Percentiles rank a stretch among this genome's conserved stretches.
phyloP scores from a whole-genome alignment of 768 basidiomycete species.

The Royoungia palumana region DNA sequence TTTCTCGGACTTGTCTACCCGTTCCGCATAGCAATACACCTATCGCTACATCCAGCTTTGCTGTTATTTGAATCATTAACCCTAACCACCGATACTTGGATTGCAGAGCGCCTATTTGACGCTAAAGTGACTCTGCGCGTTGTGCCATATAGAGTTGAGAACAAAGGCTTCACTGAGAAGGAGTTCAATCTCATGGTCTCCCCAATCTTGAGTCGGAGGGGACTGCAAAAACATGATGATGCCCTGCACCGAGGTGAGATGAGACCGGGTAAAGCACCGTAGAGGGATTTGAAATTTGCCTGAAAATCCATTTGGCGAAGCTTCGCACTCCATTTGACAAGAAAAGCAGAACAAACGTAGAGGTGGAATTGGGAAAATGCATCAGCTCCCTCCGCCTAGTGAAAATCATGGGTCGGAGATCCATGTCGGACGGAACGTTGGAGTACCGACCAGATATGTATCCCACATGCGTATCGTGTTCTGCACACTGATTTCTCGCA shows the following conservation, averaged over 20 bases:
- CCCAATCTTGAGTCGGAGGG: conserved; percentile 89
- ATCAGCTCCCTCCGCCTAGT: conserved; percentile 91
- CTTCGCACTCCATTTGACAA: conserved; percentile 93
- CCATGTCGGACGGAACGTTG: background rate
- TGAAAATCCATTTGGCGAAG: conserved; percentile 98
- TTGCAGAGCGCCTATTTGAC: conserved; percentile 38
- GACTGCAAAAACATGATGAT: conserved; percentile 99
- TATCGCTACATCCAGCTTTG: conserved; percentile 24
- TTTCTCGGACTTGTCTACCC: background rate
- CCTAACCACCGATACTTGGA: background rate
- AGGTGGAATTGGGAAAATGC: conserved; percentile 99
- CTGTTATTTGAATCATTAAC: conserved; percentile 6
- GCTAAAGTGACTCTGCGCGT: conserved; percentile 83
- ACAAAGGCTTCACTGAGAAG: conserved; percentile 95
- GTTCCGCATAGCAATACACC: conserved; percentile 22
- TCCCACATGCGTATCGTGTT: conserved; percentile 99
- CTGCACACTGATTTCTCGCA: conserved; percentile 95
- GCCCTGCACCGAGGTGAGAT: conserved; percentile 49
- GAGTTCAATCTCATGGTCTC: conserved; percentile 93
- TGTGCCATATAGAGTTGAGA: conserved; percentile 88
- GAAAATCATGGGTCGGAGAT: background rate
- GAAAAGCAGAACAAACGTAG: conserved; percentile 96
- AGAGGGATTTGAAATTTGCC: conserved; percentile 42
- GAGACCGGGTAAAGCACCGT: background rate
- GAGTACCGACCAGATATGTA: conserved; percentile 80